Conservation (phyloP, 805 yeast species). For the Kodamaea kaohsiungensis region DNA sequence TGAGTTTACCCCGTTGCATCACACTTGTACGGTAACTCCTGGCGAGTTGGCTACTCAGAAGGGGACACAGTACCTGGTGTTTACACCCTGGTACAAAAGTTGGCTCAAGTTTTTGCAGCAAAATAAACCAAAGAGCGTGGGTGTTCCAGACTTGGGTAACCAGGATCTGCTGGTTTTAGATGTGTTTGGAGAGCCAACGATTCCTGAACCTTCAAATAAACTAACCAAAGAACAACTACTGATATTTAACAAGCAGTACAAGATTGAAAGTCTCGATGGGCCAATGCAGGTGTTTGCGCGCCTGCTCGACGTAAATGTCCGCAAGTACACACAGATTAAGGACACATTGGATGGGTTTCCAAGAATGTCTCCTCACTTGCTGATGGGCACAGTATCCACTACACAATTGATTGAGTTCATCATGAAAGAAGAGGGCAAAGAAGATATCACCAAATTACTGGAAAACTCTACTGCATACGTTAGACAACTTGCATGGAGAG, state of each 20-base stretch:
- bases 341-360: conserved; percentile 27
- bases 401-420: conserved; percentile 37
- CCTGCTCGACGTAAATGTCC: conserved; percentile 28
- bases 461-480: conserved; percentile 42
- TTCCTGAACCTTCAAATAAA: not conserved
- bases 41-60: conserved; percentile 34
- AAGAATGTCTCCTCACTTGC: conserved; percentile 45
- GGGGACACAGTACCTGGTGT: conserved; percentile 44
- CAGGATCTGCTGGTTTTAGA: not conserved
- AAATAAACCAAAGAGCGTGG: conserved; percentile 3
- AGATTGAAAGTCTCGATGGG: conserved; percentile 36
- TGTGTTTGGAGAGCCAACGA: not conserved
- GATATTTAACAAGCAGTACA: conserved; percentile 22
- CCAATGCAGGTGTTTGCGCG: conserved; percentile 27
- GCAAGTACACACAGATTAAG: conserved; percentile 31
- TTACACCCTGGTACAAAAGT: conserved; percentile 43
- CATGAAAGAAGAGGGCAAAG: conserved; percentile 9
- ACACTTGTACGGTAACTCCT: conserved; percentile 44
- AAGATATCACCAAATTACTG: conserved; percentile 16
- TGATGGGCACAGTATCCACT: conserved; percentile 49
- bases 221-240: conserved; percentile 15
- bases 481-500: conserved; percentile 61
- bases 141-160: not conserved
- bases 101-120: conserved; percentile 37
- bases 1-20: conserved; percentile 33